Evolutionary conservation across 805 yeast genomes (phyloP), one percentile per base, ranked within the genome.

Genomic region (Soucietia sequanensis): DNA sequence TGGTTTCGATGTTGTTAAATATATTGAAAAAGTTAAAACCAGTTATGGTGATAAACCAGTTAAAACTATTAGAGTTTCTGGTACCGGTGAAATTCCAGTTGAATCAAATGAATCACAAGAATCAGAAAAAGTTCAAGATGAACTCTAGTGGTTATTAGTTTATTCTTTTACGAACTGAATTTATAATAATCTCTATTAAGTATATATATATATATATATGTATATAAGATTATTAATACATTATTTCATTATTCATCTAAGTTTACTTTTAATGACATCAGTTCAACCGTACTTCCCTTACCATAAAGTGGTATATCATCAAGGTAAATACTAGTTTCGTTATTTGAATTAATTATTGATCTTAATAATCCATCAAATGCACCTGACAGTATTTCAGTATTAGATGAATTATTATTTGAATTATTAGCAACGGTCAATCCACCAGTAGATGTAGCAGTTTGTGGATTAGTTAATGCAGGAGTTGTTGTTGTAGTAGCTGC

Each of bases 1-100:
- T 38, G 98, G 98, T 31, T 72, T 80, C 70, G 96, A 91, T 46
- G 77, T 88, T 33, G 86, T 91, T 37, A 64, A 72, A 46, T 72
- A 76, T 61, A 79, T 93, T 54, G 96, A 89, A 65, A 60, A 61
- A 31, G 79, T 84, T 42, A 77, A 80, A 65, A 88, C 95, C 4
- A 37, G 49, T 23, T 44, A 44, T 22, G 79, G 84, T 46, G 93
- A 88, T 63, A 74, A 68, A 46, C 99, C 99, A 36, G 62, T 60
- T 37, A 75, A 74, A 49, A 78, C 76, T 18, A 69, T 91, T 42
- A 71, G 65, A 44, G 82, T 90, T 48, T 73, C 70, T 32, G 78
- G 77, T 41, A 68, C 85, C 45, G 98, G 98, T 41, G 86, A 83
- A 52, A 41, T 84, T 40, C 70, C 52, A 26, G 60, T 60, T 22